These are phyloP conservation scores for Echites panduratus DNA, from an alignment of 257 asterid genomes.

Conservation along the genomic window DNA sequence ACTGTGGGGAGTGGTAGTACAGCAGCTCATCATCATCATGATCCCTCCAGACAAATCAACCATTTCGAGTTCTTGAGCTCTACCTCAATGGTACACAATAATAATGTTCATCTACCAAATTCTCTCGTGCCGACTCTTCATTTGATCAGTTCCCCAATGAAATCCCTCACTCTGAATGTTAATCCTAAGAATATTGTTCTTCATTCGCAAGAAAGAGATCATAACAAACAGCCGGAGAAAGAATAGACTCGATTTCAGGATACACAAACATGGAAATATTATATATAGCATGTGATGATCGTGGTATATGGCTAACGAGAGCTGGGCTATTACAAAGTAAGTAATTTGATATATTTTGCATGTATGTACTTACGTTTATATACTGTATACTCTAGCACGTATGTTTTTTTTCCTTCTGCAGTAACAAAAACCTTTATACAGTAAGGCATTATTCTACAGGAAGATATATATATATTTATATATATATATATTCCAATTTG, in stretches of 20 bases:
- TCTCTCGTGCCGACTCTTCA: constrained; percentile 42
- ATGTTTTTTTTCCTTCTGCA: background rate
- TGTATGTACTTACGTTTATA: background rate
- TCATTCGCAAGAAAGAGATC: constrained; percentile 12
- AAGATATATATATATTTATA: no score
- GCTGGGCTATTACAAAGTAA: background rate
- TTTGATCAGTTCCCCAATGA: constrained; percentile 35
- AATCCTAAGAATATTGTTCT: constrained; percentile 15
- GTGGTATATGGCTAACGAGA: background rate
- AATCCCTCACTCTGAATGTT: constrained; percentile 19
- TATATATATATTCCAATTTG: background rate
- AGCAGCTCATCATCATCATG: background rate
- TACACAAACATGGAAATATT: no score
- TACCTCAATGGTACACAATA: constrained; percentile 5
- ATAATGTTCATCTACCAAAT: constrained; percentile 20
- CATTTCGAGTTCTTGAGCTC: constrained; percentile 31
- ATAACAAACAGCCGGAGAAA: constrained; percentile 1
- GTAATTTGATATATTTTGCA: background rate
- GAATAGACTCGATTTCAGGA: background rate
- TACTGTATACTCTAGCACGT: background rate
- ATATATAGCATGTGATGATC: background rate
- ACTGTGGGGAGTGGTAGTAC: constrained; percentile 19
- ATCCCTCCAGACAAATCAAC: constrained; percentile 26
- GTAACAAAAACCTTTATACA: background rate
- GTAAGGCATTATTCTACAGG: no score